Percentiles rank a stretch among this genome's conserved stretches.
Evolutionary conservation across 345 rosid genomes (phyloP).

Genomic region (Rhodamnia argentea): DNA sequence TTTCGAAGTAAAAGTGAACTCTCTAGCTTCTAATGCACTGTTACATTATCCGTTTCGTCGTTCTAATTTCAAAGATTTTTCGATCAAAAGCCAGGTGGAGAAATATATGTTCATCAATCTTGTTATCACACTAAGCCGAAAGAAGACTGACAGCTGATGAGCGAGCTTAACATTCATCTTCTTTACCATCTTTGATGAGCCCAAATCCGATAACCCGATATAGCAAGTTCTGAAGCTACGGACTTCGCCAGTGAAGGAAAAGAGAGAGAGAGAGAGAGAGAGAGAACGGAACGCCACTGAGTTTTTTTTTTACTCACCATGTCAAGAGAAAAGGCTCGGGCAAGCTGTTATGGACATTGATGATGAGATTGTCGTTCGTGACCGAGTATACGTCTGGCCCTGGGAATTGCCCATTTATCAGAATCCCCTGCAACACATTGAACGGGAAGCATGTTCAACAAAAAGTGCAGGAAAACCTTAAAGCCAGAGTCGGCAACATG

Average conservation of each 20-base stretch:
- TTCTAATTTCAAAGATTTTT: background rate
- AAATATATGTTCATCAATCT: background rate
- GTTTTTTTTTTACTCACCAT: constrained; percentile 24
- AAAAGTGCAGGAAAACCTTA: background rate
- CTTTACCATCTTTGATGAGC: background rate
- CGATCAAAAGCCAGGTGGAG: background rate
- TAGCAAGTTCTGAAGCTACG: background rate
- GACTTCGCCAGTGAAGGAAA: background rate
- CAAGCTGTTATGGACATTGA: constrained; percentile 73
- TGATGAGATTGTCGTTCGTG: constrained; percentile 79
- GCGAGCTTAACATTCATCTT: background rate
- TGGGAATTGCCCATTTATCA: constrained; percentile 90
- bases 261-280: too few species aligned
- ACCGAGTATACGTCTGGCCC: constrained; percentile 75
- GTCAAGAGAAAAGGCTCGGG: constrained; percentile 81
- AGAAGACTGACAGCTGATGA: background rate
- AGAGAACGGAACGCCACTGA: background rate
- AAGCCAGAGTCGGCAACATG: background rate
- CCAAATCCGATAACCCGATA: background rate
- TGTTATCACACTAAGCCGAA: background rate
- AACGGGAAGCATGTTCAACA: background rate
- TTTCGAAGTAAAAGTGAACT: too few species aligned
- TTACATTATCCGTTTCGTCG: background rate
- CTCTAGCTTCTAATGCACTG: background rate
- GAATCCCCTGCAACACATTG: constrained; percentile 46